Conservation (phyloP, 78 protist genomes). For the Parvularia atlantis region DNA sequence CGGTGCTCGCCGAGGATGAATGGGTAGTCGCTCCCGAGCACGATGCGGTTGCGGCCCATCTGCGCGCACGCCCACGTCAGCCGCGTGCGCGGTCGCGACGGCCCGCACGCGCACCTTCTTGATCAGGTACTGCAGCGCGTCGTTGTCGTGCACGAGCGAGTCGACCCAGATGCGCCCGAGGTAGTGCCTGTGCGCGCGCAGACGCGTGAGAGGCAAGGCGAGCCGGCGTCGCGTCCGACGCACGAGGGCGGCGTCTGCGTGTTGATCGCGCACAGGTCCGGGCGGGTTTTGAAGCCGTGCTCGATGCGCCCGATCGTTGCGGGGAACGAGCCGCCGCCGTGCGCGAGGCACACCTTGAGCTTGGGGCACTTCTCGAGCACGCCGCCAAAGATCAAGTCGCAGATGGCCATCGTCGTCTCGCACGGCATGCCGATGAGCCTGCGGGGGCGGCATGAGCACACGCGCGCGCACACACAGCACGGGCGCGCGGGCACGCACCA, state of each 20-base stretch:
- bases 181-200: neutral
- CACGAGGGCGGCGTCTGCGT: conserved; percentile 42
- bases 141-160: conserved; percentile 68
- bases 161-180: conserved; percentile 72
- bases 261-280: conserved; percentile 72
- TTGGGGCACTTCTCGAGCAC: conserved; percentile 69
- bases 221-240: conserved; percentile 16
- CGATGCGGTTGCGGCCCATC: conserved; percentile 16
- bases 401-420: conserved; percentile 80
- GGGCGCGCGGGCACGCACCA: conserved; percentile 8
- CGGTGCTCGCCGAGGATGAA: conserved; percentile 67
- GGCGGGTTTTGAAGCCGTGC: conserved; percentile 81
- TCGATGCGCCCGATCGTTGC: conserved; percentile 68
- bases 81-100: no score
- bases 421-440: conserved; percentile 92
- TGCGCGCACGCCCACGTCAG: no score
- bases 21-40: conserved; percentile 57
- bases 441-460: neutral
- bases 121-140: conserved; percentile 51
- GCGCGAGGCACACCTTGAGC: conserved; percentile 72
- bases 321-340: conserved; percentile 90
- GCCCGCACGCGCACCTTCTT: conserved; percentile 60
- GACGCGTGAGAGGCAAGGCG: no score
- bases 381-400: conserved; percentile 76
- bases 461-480: neutral